Evolutionary conservation across 805 yeast genomes (phyloP).

Genomic region (Wickerhamiella parazyma): DNA sequence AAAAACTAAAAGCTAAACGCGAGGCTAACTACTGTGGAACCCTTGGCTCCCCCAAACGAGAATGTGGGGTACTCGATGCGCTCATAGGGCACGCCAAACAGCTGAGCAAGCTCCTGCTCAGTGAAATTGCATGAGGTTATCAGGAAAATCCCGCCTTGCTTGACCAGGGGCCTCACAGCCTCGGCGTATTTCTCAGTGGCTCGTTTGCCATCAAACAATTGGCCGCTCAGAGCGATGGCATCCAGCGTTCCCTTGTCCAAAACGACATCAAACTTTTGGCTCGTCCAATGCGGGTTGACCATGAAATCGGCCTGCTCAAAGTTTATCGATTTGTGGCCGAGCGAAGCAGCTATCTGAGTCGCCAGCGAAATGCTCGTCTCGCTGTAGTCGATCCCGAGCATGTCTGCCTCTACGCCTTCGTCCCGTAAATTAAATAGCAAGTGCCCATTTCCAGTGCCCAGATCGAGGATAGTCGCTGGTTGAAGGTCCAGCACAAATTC

Average conservation of each 20-base stretch:
- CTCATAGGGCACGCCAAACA: constrained; percentile 44
- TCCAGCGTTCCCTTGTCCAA: constrained; percentile 94
- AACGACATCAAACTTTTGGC: constrained; percentile 49
- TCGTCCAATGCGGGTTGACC: constrained; percentile 28
- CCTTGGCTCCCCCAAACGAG: constrained; percentile 79
- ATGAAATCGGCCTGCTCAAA: constrained; percentile 66
- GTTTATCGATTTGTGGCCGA: constrained; percentile 22
- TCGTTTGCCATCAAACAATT: constrained; percentile 31
- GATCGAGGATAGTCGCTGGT: constrained; percentile 42
- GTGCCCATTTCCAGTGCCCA: constrained; percentile 97
- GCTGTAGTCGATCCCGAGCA: constrained; percentile 79
- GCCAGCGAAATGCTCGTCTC: constrained; percentile 71
- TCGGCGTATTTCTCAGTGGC: constrained; percentile 38
- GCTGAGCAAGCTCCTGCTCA: constrained; percentile 49
- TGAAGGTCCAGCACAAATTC: constrained; percentile 42
- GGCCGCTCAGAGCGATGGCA: constrained; percentile 80
- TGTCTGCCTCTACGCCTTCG: constrained; percentile 38
- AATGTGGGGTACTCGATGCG: constrained; percentile 65
- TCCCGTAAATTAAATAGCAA: constrained; percentile 62
- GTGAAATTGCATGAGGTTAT: constrained; percentile 94
- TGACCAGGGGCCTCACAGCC: constrained; percentile 45
- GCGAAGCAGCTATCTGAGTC: constrained; percentile 34
- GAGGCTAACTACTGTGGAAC: constrained; percentile 76
- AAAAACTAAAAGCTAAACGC: constrained; percentile 38
- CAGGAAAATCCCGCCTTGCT: constrained; percentile 43